phyloP scores from a whole-genome alignment of 768 basidiomycete genomes.

The Clavaria fumosa region DNA sequence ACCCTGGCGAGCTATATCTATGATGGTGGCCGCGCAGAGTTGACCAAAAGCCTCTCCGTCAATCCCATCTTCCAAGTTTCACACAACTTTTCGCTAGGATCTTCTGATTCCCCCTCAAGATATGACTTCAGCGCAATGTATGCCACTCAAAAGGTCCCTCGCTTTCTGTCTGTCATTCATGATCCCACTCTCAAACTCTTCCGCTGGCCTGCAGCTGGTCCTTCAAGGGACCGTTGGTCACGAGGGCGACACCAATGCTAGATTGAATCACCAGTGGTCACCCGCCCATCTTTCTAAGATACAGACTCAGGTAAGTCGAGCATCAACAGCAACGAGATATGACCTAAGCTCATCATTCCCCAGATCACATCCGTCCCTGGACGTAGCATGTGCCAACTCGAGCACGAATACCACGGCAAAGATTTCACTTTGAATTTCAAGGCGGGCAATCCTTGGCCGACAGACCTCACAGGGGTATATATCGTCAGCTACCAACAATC shows the following conservation, averaged over 20 bases:
- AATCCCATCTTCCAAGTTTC: slow-evolving; percentile 98
- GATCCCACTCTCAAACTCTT: slow-evolving; percentile 4
- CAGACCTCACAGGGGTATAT: slow-evolving; percentile 83
- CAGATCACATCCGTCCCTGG: slow-evolving; percentile 65
- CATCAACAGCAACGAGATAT: not conserved
- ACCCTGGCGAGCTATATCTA: slow-evolving; percentile 88
- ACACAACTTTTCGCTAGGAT: slow-evolving; percentile 87
- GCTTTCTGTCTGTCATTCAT: slow-evolving; percentile 1
- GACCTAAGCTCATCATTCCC: slow-evolving; percentile 5
- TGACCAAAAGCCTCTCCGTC: slow-evolving; percentile 83
- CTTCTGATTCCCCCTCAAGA: slow-evolving; percentile 65
- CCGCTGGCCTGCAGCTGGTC: slow-evolving; percentile 44
- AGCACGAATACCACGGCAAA: slow-evolving; percentile 83
- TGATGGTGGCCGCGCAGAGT: slow-evolving; percentile 92
- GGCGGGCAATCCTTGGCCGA: slow-evolving; percentile 80
- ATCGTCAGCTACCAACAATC: slow-evolving; percentile 89
- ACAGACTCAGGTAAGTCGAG: slow-evolving; percentile 61
- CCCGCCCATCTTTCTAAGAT: slow-evolving; percentile 64
- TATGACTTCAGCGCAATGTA: slow-evolving; percentile 95
- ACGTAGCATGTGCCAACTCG: slow-evolving; percentile 84
- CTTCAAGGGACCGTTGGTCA: slow-evolving; percentile 91
- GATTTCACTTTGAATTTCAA: slow-evolving; percentile 82
- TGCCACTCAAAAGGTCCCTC: slow-evolving; percentile 60
- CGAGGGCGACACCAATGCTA: slow-evolving; percentile 77
- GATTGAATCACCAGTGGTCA: slow-evolving; percentile 84